These are phyloP conservation scores for Ceratonia siliqua DNA, from an alignment of 306 rosid species.

Conservation along the genomic window DNA sequence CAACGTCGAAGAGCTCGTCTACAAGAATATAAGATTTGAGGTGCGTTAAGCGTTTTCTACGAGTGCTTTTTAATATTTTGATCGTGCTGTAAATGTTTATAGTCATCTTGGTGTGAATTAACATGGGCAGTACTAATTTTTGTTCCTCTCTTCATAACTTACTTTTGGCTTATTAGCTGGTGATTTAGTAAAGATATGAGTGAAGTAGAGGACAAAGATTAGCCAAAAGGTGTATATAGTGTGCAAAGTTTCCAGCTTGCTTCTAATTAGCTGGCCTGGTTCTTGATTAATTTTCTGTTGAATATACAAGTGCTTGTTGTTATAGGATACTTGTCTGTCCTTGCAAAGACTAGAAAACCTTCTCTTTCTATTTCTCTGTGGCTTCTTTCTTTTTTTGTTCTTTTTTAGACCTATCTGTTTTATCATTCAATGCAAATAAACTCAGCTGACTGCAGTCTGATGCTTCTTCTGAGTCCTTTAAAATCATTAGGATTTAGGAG, in stretches of 20 bases:
- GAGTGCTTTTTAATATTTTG: not conserved
- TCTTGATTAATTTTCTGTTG: not conserved
- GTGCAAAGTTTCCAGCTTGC: not conserved
- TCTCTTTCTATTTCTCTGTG: not conserved
- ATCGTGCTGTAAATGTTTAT: constrained; percentile 14
- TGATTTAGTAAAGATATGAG: not conserved
- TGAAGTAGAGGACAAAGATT: not conserved
- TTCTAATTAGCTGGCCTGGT: not conserved
- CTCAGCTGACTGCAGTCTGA: no score
- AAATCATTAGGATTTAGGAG: no score
- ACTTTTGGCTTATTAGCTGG: no score
- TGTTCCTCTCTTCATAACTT: no score
- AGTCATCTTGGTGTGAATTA: no score
- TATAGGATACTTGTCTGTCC: not conserved
- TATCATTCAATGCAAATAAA: no score
- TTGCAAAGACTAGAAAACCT: not conserved
- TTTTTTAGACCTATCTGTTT: no score
- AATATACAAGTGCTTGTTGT: not conserved
- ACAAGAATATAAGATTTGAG: constrained; percentile 98
- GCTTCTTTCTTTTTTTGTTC: not conserved
- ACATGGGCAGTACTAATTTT: no score
- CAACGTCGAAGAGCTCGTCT: constrained; percentile 95
- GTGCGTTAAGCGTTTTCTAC: constrained; percentile 32
- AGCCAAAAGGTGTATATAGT: not conserved
- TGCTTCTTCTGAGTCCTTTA: no score